These are phyloP conservation scores for Boletus sp. DNA, from an alignment of 768 basidiomycete genomes.

Conservation along the genomic window DNA sequence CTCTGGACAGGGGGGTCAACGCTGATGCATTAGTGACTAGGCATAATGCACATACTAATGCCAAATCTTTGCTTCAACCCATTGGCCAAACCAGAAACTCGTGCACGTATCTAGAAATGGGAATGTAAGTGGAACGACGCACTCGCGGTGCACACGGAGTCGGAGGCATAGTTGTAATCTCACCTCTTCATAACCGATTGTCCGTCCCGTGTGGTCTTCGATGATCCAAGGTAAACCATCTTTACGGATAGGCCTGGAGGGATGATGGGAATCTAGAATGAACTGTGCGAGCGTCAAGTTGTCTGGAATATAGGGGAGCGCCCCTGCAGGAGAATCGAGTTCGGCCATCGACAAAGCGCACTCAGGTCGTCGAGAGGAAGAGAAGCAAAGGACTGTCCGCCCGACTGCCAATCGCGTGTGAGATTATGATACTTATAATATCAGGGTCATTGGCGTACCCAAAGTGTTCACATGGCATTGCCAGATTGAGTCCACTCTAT, in stretches of 20 bases:
- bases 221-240: constrained; percentile 38
- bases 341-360: constrained; percentile 22
- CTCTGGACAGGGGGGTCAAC: constrained; percentile 22
- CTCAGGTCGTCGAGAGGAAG: not conserved
- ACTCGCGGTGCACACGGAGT: too few relatives aligned
- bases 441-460: not conserved
- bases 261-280: constrained; percentile 36
- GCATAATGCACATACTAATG: constrained; percentile 28
- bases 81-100: constrained; percentile 39
- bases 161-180: not conserved
- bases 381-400: not conserved
- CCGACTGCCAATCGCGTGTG: too few relatives aligned
- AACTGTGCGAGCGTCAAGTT: constrained; percentile 39
- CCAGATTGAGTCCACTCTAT: not conserved
- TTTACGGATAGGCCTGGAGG: constrained; percentile 26
- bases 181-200: constrained; percentile 38
- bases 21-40: not conserved
- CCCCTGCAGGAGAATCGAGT: constrained; percentile 28
- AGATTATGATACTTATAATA: not conserved
- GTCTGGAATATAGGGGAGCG: constrained; percentile 37
- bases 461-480: not conserved
- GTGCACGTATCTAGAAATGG: constrained; percentile 31
- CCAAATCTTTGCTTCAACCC: constrained; percentile 34
- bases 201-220: constrained; percentile 39
- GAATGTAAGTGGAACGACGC: not conserved